Evolutionary conservation across 257 asterid species (phyloP).

Genomic region (Craterostigma plantagineum): DNA sequence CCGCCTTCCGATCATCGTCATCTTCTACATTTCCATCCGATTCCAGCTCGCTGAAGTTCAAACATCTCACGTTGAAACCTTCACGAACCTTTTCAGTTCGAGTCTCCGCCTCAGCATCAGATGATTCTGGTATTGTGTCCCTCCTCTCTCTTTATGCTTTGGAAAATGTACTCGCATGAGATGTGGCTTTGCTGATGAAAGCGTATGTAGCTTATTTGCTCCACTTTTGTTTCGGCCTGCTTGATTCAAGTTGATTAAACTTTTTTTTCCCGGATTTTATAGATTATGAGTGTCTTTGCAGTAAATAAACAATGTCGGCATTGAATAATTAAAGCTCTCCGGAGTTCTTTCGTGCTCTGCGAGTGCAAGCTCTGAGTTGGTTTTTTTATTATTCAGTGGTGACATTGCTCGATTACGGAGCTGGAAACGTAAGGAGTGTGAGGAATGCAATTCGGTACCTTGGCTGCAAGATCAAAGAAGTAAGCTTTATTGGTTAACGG

Average conservation of each 20-base stretch:
- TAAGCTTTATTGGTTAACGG: slow-evolving; percentile 11
- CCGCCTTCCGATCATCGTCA: slow-evolving; percentile 17
- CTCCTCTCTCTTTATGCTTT: too few species aligned
- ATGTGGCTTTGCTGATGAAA: neutral
- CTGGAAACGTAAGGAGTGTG: slow-evolving; percentile 91
- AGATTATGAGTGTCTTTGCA: too few species aligned
- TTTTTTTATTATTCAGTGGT: slow-evolving; percentile 30
- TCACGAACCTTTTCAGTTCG: slow-evolving; percentile 34
- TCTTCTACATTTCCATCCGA: slow-evolving; percentile 10
- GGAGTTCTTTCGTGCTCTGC: neutral
- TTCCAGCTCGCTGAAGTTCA: slow-evolving; percentile 15
- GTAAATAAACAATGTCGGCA: neutral
- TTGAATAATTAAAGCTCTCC: neutral
- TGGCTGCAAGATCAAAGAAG: slow-evolving; percentile 72
- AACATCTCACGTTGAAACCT: slow-evolving; percentile 21
- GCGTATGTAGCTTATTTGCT: too few species aligned
- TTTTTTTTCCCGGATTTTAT: too few species aligned
- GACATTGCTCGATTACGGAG: slow-evolving; percentile 93
- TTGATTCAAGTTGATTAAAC: too few species aligned
- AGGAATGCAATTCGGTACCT: slow-evolving; percentile 70
- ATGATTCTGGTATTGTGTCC: too few species aligned
- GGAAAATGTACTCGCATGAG: neutral
- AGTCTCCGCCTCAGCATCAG: slow-evolving; percentile 29
- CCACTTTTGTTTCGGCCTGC: too few species aligned
- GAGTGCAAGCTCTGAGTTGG: neutral